phyloP scores from a whole-genome alignment of 2,329 filamentous ascomycete species.

The Pseudogymnoascus verrucosus region DNA sequence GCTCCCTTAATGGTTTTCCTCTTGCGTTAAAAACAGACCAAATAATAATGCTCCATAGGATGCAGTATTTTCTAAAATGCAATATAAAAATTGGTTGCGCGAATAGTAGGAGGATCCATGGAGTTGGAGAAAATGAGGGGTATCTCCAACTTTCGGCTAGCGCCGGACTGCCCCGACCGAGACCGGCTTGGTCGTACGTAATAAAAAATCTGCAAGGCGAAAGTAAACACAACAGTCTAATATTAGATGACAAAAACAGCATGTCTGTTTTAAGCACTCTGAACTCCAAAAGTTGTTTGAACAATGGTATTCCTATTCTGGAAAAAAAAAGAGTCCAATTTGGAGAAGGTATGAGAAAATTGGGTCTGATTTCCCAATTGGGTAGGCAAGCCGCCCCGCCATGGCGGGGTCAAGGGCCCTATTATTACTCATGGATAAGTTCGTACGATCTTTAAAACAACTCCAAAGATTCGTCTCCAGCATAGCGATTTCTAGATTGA shows the following conservation, averaged over 20 bases:
- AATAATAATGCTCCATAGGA: background rate
- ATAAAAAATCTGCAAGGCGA: background rate
- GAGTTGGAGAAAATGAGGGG: background rate
- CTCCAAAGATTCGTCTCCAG: background rate
- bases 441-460: constrained; percentile 9
- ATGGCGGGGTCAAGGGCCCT: background rate
- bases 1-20: background rate
- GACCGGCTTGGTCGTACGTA: background rate
- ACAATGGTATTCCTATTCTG: constrained; percentile 1
- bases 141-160: background rate
- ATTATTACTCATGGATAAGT: background rate
- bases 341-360: background rate
- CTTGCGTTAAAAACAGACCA: background rate
- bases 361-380: background rate
- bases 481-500: background rate
- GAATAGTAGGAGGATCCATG: background rate
- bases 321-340: background rate
- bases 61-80: background rate
- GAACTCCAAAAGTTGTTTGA: background rate
- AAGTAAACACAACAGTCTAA: background rate
- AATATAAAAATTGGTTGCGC: background rate
- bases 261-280: background rate
- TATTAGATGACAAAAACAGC: background rate
- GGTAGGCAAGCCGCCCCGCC: constrained; percentile 6
- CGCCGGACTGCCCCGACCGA: background rate